Evolutionary conservation across 1,284 basidiomycete species (phyloP).

Genomic region (Puccinia triticina): DNA sequence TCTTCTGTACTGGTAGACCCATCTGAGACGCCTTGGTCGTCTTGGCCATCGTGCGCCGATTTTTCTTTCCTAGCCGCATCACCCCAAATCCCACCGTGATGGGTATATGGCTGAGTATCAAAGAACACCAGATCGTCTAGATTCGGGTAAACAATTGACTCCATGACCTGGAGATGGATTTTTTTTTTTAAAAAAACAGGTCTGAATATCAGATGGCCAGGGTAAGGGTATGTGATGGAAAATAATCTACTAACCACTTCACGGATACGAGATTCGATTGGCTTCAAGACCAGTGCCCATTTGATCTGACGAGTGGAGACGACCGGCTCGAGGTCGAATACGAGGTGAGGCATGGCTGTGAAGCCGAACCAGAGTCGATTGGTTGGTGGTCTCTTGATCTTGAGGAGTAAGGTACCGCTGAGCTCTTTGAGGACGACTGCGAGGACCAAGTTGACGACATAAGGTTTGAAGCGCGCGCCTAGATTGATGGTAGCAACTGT

Average conservation of each 20-base stretch:
- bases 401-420: conserved; percentile 85
- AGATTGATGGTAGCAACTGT: conserved; percentile 80
- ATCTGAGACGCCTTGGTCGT: conserved; percentile 27
- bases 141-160: conserved; percentile 91
- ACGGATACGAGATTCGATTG: conserved; percentile 83
- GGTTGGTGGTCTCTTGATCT: conserved; percentile 91
- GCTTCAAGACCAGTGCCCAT: conserved; percentile 85
- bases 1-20: conserved; percentile 16
- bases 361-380: conserved; percentile 98
- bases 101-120: conserved; percentile 69
- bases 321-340: conserved; percentile 84
- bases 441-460: conserved; percentile 72
- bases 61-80: conserved; percentile 69
- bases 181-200: background rate
- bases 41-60: background rate
- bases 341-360: conserved; percentile 86
- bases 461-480: conserved; percentile 73
- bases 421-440: conserved; percentile 81
- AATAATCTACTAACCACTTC: conserved; percentile 72
- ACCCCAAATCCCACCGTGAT: conserved; percentile 85
- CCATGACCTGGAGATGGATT: conserved; percentile 69
- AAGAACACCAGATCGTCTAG: conserved; percentile 98
- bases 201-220: background rate
- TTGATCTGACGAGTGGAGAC: conserved; percentile 88
- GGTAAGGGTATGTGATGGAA: conserved; percentile 1